Evolutionary conservation across 31 red algal genomes (phyloP).

Genomic region (Asparagopsis taxiformis): DNA sequence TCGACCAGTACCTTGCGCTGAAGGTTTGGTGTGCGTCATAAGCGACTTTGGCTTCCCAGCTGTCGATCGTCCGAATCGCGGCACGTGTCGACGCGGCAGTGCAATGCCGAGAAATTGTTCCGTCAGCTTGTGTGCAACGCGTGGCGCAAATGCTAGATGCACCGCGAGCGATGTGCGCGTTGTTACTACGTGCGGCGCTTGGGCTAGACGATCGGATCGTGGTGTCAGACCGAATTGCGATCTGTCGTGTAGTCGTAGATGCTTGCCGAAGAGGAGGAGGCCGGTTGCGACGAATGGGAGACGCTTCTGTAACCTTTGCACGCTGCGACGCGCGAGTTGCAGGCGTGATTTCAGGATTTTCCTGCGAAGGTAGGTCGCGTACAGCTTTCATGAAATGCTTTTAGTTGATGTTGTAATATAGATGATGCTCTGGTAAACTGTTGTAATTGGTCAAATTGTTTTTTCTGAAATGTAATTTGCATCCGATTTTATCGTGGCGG

Average conservation of each 20-base stretch:
- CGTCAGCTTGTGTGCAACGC: neutral
- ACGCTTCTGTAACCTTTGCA: constrained; percentile 22
- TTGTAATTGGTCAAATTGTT: too few relatives aligned
- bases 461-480: too few relatives aligned
- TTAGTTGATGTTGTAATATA: too few relatives aligned
- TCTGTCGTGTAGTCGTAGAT: constrained; percentile 3
- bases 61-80: constrained; percentile 25
- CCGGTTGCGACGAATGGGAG: constrained; percentile 3
- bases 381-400: too few relatives aligned
- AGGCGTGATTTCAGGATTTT: constrained; percentile 10
- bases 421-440: too few relatives aligned
- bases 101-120: constrained; percentile 6
- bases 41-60: constrained; percentile 44
- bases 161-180: constrained; percentile 1
- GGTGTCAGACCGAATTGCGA: constrained; percentile 20
- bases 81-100: constrained; percentile 8
- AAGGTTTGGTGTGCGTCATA: constrained; percentile 19
- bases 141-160: neutral
- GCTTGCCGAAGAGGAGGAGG: neutral
- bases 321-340: constrained; percentile 11
- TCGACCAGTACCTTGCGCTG: constrained; percentile 11
- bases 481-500: too few relatives aligned
- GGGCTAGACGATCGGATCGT: constrained; percentile 23
- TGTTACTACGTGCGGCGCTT: constrained; percentile 27
- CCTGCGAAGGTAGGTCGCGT: too few relatives aligned